These are phyloP conservation scores for Talaromyces sp. DNA, from an alignment of 2,329 filamentous ascomycete genomes.

Conservation along the genomic window DNA sequence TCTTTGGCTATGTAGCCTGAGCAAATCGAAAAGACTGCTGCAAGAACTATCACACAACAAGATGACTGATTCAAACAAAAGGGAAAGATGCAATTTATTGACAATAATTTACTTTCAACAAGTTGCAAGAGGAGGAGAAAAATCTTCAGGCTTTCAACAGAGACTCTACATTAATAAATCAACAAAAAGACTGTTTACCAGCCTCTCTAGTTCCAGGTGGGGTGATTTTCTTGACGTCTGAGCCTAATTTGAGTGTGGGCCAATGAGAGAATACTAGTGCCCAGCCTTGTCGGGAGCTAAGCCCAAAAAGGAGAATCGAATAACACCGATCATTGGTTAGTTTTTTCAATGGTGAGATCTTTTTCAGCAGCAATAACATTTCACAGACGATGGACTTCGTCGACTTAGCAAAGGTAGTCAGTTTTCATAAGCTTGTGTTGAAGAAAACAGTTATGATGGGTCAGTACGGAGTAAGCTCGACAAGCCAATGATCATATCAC, in stretches of 20 bases:
- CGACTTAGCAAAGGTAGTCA: no score
- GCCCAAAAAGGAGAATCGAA: not conserved
- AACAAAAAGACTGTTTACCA: not conserved
- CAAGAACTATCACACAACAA: not conserved
- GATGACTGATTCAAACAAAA: not conserved
- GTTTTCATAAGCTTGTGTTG: no score
- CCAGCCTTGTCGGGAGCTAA: constrained; percentile 3
- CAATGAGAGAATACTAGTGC: not conserved
- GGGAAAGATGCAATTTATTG: not conserved
- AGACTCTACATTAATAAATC: not conserved
- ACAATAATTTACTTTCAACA: not conserved
- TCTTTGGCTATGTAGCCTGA: constrained; percentile 7
- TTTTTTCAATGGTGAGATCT: not conserved
- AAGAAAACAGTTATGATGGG: no score
- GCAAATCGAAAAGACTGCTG: not conserved
- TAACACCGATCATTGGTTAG: not conserved
- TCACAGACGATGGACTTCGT: no score
- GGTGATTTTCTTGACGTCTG: not conserved
- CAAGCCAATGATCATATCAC: no score
- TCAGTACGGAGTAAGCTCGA: no score
- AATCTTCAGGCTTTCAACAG: not conserved
- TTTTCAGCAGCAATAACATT: no score
- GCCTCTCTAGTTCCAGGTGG: constrained; percentile 5
- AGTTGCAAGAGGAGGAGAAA: not conserved
- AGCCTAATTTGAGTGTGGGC: not conserved